Base-by-base conservation (phyloP, 805 yeast species). In the Zygosaccharomyces lentus region DNA sequence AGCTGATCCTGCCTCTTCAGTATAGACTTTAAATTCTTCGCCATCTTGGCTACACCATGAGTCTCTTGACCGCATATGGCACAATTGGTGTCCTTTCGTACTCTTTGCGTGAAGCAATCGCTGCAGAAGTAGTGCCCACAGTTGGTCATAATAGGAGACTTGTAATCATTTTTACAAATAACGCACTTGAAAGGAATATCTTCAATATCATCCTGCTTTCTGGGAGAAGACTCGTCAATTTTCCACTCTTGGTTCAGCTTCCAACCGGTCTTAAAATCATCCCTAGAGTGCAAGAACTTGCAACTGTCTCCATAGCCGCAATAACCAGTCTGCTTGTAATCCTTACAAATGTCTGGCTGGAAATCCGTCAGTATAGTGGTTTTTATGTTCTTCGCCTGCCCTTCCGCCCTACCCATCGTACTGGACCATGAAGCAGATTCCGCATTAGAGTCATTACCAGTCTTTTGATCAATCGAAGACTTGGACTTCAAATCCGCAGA, bases 221-320 rank as follows among this genome's bases (percentile, higher is more conserved):
- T 51, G 12, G 59, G 51, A 3, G 31, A 10, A 6, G 34, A 15
- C 7, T 55, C 55, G 17, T 51, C 56, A 2, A 64, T 48, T 43
- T 83, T 84, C 96, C 96, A 87, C 37, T 87, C 95, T 48, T 72
- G 73, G 23, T 74, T 76, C 6, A 82, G 62, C 48, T 82, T 80
- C 78, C 81, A 79, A 25, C 82, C 86, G 38, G 81, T 81, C 45
- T 74, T 77, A 67, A 82, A 84, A 58, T 87, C 96, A 55, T 87
- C 97, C 65, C 99, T 69, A 12, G 87, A 78, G 62, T 93, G 99
- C 29, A 91, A 64, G 64, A 93, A 93, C 68, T 93, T 93, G 70
- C 99, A 93, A 29, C 93, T 84, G 57, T 93, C 99, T 7, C 99
- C 99, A 62, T 84, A 93, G 5, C 97, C 97, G 73, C 99, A 93